Conservation (phyloP, 148 eudicot species). For the Rhododendron vialii region DNA sequence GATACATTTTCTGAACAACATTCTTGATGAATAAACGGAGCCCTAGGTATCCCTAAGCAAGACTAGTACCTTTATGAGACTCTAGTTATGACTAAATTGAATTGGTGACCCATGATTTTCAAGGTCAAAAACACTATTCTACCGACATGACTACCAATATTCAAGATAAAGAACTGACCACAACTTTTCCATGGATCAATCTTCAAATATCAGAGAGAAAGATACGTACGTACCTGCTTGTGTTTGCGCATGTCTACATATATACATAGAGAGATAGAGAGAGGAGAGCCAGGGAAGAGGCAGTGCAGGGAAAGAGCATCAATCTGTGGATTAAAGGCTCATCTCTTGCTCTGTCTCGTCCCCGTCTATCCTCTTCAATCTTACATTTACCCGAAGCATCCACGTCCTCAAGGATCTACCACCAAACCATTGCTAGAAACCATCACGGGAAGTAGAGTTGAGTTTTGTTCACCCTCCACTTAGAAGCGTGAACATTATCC, state of each 20-base stretch:
- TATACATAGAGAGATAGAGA: not conserved
- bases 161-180: not conserved
- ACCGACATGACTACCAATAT: not conserved
- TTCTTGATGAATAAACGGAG: too few relatives aligned
- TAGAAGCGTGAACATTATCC: accelerated
- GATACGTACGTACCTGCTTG: not conserved
- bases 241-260: not conserved
- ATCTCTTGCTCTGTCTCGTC: conserved; percentile 12
- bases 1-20: too few relatives aligned
- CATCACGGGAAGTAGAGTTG: not conserved
- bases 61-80: not conserved
- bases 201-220: not conserved
- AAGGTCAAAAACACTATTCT: not conserved
- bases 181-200: not conserved
- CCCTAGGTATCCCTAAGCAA: not conserved
- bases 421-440: not conserved
- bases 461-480: too few relatives aligned
- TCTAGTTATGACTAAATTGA: not conserved
- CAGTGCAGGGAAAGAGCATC: conserved; percentile 13
- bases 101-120: not conserved
- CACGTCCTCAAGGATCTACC: not conserved
- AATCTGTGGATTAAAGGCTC: not conserved
- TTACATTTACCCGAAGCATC: not conserved
- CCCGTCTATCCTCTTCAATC: conserved; percentile 11
- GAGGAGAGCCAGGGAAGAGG: conserved; percentile 17